Percentiles rank a stretch among this genome's conserved stretches.
phyloP scores from a whole-genome alignment of 495 filamentous ascomycete genomes.

The Oleoguttula mirabilis region DNA sequence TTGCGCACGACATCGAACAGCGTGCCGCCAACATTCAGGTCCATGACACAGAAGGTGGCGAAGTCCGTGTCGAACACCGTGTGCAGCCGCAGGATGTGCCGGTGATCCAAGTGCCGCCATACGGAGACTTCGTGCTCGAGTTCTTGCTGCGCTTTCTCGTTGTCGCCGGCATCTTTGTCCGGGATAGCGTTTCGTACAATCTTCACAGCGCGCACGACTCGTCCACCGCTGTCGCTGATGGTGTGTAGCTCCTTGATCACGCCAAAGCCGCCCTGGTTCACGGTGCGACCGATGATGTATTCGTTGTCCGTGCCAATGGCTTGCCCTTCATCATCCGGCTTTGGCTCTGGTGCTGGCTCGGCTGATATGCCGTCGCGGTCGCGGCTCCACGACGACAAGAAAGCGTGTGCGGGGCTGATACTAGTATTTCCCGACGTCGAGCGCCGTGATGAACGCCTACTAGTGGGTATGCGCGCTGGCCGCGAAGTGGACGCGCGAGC shows the following conservation, averaged over 20 bases:
- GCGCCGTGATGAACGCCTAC: slow-evolving; percentile 18
- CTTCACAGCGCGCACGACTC: slow-evolving; percentile 48
- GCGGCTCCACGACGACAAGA: slow-evolving; percentile 44
- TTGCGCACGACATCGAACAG: slow-evolving; percentile 56
- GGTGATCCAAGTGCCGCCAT: slow-evolving; percentile 58
- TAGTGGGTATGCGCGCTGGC: slow-evolving; percentile 8
- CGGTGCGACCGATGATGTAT: slow-evolving; percentile 60
- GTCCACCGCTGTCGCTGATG: slow-evolving; percentile 43
- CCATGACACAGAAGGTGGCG: slow-evolving; percentile 65
- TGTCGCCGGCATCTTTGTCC: slow-evolving; percentile 47
- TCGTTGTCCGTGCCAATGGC: slow-evolving; percentile 49
- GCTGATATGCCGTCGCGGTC: slow-evolving; percentile 5
- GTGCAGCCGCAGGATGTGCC: slow-evolving; percentile 52
- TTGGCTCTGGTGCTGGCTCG: slow-evolving; percentile 12
- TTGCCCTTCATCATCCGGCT: slow-evolving; percentile 62
- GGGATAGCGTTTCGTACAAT: slow-evolving; percentile 54
- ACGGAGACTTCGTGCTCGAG: slow-evolving; percentile 64
- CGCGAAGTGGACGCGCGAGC: slow-evolving; percentile 1
- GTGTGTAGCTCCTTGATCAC: slow-evolving; percentile 60
- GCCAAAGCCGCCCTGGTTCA: slow-evolving; percentile 61
- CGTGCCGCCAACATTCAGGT: slow-evolving; percentile 53
- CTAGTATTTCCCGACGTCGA: slow-evolving; percentile 26
- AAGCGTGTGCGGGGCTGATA: slow-evolving; percentile 40
- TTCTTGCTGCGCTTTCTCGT: slow-evolving; percentile 57
- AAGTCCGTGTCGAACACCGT: slow-evolving; percentile 58